phyloP scores from a whole-genome alignment of 2,329 filamentous ascomycete species.

The Tolypocladium sp. region DNA sequence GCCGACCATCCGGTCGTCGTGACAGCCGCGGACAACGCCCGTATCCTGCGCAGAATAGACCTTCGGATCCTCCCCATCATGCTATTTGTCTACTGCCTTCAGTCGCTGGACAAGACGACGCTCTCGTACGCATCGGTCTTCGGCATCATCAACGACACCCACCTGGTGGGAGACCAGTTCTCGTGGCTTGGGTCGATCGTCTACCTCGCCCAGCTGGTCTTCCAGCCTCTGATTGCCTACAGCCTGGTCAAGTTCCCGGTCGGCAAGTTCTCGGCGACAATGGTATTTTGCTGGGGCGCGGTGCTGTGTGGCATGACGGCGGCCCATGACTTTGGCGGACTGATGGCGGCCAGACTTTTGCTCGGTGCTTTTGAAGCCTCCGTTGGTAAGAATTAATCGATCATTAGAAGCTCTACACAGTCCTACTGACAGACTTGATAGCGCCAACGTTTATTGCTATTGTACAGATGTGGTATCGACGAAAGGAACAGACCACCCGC shows the following conservation, averaged over 20 bases:
- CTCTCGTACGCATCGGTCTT: constrained; percentile 55
- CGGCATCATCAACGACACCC: constrained; percentile 48
- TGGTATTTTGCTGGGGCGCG: constrained; percentile 46
- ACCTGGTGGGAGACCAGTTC: constrained; percentile 45
- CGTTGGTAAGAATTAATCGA: constrained; percentile 10
- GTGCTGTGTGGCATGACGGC: constrained; percentile 42
- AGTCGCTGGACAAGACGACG: constrained; percentile 54
- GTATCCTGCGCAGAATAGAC: constrained; percentile 29
- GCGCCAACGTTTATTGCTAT: constrained; percentile 45
- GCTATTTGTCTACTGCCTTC: constrained; percentile 52
- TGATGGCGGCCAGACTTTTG: constrained; percentile 44
- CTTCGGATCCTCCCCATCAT: constrained; percentile 34
- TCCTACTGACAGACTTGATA: neutral
- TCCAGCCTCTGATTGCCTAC: constrained; percentile 47
- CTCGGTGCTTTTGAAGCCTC: constrained; percentile 47
- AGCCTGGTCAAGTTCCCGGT: constrained; percentile 51
- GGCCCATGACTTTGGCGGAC: constrained; percentile 34
- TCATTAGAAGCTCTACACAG: neutral
- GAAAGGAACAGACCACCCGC: constrained; percentile 47
- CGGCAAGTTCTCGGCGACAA: constrained; percentile 49
- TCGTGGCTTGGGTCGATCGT: constrained; percentile 55
- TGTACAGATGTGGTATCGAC: constrained; percentile 53
- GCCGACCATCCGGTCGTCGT: constrained; percentile 22
- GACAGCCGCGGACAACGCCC: constrained; percentile 21
- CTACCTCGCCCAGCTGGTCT: constrained; percentile 48